Base-by-base conservation (phyloP, 139 green algal genomes). In the Tetratostichococcus sp. region DNA sequence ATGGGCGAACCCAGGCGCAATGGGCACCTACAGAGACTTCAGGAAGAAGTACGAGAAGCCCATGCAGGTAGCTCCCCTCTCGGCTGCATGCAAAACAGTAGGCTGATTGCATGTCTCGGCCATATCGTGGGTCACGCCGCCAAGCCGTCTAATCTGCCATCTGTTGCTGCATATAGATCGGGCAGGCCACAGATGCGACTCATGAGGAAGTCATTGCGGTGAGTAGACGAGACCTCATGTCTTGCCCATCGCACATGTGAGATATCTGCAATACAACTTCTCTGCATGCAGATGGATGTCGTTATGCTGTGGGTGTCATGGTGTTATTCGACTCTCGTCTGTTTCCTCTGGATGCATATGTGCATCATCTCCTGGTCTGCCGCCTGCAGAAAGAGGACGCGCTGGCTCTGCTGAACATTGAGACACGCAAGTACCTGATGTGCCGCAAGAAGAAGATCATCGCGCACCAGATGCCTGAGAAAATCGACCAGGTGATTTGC, bases 401-500 rank as follows among this genome's bases (percentile, higher is more conserved):
- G 43, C 78, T 79, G 75, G 31, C 50, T 0, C 33, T 84, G 65
- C 74, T 93, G 50, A 73, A 74, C 4, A 0, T 19, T 4, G 19
- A 80, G 57, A 76, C 93, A 35, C 30, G 35, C 2, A 71, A 50
- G 35, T 79, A 79, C 58, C 57, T 95, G 75, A 76, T 95, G 77
- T 78, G 91, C 34, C 82, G 91, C 50, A 95, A 95, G 79, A 75
- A 84, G 5, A 72, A 33, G 8, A 78, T 87, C 32, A 87, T 95
- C 43, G 74, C 66, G 1, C 67, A 89, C 22, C 76, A 89, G 77
- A 81, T 96, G 75, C 90, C 90, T 19, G 68, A 69, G 1, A 96
- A 96, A 76, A 67, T 32, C 25, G 91, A 96, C 77, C 86, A 86
- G 71, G 79, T 93, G 23, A 86, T n/a, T n/a, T n/a, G n/a, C n/a